Base-by-base conservation (phyloP, 2,329 filamentous ascomycete species). In the Coniochaeta ligniaria region DNA sequence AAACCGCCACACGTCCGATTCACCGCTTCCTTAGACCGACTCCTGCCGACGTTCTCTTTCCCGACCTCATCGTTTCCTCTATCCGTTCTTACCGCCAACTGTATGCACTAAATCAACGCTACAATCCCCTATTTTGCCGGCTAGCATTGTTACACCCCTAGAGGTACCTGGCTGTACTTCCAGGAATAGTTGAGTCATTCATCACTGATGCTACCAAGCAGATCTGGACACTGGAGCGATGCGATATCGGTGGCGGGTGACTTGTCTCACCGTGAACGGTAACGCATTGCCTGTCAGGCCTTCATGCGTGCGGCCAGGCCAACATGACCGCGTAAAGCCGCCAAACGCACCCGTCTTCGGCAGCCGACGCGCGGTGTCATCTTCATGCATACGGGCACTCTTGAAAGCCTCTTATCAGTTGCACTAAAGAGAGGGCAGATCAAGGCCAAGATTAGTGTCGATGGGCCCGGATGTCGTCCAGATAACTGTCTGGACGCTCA, bases 251-350 rank as follows among this genome's bases (percentile, higher is more conserved):
- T 52, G 47, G 47, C 47, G 28, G 47, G 47, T 12, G 14, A 28
- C 28, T 38, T 56, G 54, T 36, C 54, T 56, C 11, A 22, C 31
- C 2, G n/a, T n/a, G 17, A 36, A 36, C 3, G 11, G 3, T 31
- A 28, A 52, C 47, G 31, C 47, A 47, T 47, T 47, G 43, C 47
- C 6, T 52, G 43, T 47, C 54, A 56, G 54, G 54, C 54, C 31
- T 20, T 38, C 33, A 38, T 56, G 54, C 31, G 17, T 56, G 31
- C 54, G 31, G 54, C 54, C 54, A 56, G 54, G 54, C 31, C 54
- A 56, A 28, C n/a, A 56, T 24, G 54, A 4, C 54, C 54, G 54
- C 54, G 54, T 56, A 56, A 56, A 56, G 28, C 54, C 35, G 31
- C 54, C 54, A 56, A 36, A 55, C 50, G 50, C 31, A 55, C 12